These are phyloP conservation scores for Coffea canephora DNA, from an alignment of 257 asterid species.

Conservation along the genomic window DNA sequence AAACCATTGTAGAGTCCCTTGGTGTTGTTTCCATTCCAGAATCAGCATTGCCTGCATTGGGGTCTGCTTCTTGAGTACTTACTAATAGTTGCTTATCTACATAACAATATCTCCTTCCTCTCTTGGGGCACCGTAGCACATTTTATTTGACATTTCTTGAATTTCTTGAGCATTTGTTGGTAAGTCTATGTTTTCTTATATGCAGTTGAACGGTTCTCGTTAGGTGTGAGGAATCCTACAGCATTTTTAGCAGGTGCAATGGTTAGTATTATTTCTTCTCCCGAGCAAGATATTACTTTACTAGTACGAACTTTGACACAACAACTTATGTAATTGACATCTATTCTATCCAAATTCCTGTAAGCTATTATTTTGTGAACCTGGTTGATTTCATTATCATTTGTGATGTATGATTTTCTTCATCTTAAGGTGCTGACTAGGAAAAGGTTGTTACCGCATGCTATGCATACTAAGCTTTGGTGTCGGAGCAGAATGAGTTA, in stretches of 20 bases:
- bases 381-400: not conserved
- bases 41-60: not conserved
- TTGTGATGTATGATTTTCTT: not conserved
- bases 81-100: not conserved
- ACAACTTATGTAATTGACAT: not conserved
- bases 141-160: not conserved
- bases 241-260: conserved; percentile 88
- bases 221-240: conserved; percentile 88
- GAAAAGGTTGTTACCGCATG: not conserved
- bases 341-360: not conserved
- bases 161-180: conserved; percentile 16
- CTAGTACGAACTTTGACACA: conserved; percentile 1
- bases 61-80: not conserved
- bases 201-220: conserved; percentile 87
- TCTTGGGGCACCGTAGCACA: not conserved
- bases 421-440: not conserved
- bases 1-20: not conserved
- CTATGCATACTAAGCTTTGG: conserved; percentile 1
- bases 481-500: not conserved
- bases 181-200: conserved; percentile 21
- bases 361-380: not conserved
- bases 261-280: conserved; percentile 44
- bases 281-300: conserved; percentile 1
- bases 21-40: not conserved
- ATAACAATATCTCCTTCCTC: not conserved